Conservation (phyloP, 768 basidiomycete genomes). For the Macrocybe gigantea region DNA sequence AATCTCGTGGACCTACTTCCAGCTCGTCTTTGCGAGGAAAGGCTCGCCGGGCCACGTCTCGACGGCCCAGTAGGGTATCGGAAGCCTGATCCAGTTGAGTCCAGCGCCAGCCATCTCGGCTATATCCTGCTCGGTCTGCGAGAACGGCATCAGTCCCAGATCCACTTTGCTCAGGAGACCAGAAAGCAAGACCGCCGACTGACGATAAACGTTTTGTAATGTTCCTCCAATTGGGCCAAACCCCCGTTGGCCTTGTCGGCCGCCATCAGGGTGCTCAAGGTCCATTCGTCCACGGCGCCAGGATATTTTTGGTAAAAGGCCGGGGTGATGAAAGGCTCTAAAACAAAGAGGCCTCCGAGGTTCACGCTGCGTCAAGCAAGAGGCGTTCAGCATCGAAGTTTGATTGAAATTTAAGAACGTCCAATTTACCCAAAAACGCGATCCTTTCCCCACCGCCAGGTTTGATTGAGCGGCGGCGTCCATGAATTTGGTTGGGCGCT, state of each 20-base stretch:
- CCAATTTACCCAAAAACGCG: constrained; percentile 50
- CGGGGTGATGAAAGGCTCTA: constrained; percentile 70
- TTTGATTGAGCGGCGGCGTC: constrained; percentile 73
- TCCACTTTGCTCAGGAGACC: no score
- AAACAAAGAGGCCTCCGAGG: constrained; percentile 70
- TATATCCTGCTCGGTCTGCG: constrained; percentile 84
- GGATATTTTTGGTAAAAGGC: constrained; percentile 64
- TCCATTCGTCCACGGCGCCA: constrained; percentile 67
- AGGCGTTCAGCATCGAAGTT: no score
- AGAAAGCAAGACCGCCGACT: constrained; percentile 17
- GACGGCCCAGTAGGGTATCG: constrained; percentile 85
- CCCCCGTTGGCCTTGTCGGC: constrained; percentile 44
- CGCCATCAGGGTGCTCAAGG: constrained; percentile 58
- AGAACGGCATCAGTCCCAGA: background rate
- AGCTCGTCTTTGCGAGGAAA: constrained; percentile 66
- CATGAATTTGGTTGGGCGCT: constrained; percentile 71
- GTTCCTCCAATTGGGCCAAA: constrained; percentile 60
- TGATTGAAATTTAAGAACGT: no score
- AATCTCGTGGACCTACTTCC: constrained; percentile 47
- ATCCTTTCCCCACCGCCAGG: constrained; percentile 66
- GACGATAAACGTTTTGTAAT: constrained; percentile 84
- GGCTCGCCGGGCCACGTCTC: constrained; percentile 70
- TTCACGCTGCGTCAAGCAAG: constrained; percentile 47
- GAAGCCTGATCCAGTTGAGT: constrained; percentile 79
- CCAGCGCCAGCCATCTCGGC: constrained; percentile 88